These are phyloP conservation scores for Seminavis robusta DNA, from an alignment of 108 stramenopile genomes.

Conservation along the genomic window DNA sequence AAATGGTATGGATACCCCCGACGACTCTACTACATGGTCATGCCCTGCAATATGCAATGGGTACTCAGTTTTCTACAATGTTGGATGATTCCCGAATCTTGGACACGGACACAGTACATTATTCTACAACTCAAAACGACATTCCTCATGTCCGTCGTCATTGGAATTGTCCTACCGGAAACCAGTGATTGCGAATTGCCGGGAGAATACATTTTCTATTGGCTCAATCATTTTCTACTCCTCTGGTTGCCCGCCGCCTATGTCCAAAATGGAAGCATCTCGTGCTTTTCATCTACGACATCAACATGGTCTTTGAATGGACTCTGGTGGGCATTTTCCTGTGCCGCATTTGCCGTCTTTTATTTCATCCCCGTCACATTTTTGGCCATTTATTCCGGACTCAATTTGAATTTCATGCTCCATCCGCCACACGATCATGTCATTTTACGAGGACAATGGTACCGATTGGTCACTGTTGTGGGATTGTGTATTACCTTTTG, in stretches of 20 bases:
- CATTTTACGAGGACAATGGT: slow-evolving; percentile 3
- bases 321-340: slow-evolving; percentile 16
- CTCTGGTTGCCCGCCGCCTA: slow-evolving; percentile 6
- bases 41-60: slow-evolving; percentile 26
- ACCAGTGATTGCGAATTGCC: slow-evolving; percentile 3
- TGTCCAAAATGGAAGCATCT: slow-evolving; percentile 7
- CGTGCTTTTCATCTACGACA: not conserved
- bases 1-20: slow-evolving; percentile 6
- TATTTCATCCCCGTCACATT: slow-evolving; percentile 11
- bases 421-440: slow-evolving; percentile 21
- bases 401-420: slow-evolving; percentile 24
- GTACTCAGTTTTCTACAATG: slow-evolving; percentile 4
- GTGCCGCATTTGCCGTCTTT: slow-evolving; percentile 9
- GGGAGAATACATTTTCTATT: slow-evolving; percentile 17
- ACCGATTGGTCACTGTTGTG: slow-evolving; percentile 16
- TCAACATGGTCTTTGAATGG: slow-evolving; percentile 3
- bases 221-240: slow-evolving; percentile 9
- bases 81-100: slow-evolving; percentile 4
- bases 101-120: not conserved
- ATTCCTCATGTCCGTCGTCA: slow-evolving; percentile 5
- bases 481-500: too few relatives aligned
- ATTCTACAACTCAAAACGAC: slow-evolving; percentile 6
- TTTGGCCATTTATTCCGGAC: slow-evolving; percentile 12
- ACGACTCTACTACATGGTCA: slow-evolving; percentile 10
- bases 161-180: slow-evolving; percentile 18